Conservation (phyloP, 371 early-diverging fungal genomes). For the Racocetra persica region DNA sequence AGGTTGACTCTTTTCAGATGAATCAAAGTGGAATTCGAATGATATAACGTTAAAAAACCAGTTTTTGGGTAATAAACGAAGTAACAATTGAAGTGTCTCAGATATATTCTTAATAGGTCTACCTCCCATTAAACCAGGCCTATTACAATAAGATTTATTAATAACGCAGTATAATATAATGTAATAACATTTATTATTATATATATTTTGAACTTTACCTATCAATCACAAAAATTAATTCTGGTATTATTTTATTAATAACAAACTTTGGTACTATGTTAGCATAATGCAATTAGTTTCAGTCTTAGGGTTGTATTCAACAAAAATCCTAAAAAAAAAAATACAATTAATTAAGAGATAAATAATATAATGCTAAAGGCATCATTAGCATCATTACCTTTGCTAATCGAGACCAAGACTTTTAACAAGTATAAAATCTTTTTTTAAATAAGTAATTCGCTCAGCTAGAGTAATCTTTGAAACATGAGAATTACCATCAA, state of each 20-base stretch:
- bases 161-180: conserved; percentile 37
- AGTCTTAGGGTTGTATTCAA: conserved; percentile 51
- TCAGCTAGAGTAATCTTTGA: conserved; percentile 19
- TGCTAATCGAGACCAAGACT: conserved; percentile 39
- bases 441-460: conserved; percentile 30
- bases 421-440: conserved; percentile 33
- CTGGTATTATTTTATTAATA: conserved; percentile 51
- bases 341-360: not conserved
- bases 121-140: conserved; percentile 45
- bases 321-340: conserved; percentile 49
- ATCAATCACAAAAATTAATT: conserved; percentile 57
- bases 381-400: conserved; percentile 44
- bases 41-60: conserved; percentile 58
- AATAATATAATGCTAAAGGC: conserved; percentile 44
- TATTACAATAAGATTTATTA: conserved; percentile 41
- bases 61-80: conserved; percentile 53
- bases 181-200: not conserved
- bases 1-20: conserved; percentile 48
- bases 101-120: conserved; percentile 39
- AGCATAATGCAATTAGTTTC: conserved; percentile 52
- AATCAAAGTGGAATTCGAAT: conserved; percentile 49
- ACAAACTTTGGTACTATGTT: conserved; percentile 56
- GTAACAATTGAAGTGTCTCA: conserved; percentile 48
- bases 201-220: conserved; percentile 47
- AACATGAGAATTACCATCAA: conserved; percentile 18